Evolutionary conservation across 2,329 filamentous ascomycete genomes (phyloP).

Genomic region (Colletotrichum nymphaeae): DNA sequence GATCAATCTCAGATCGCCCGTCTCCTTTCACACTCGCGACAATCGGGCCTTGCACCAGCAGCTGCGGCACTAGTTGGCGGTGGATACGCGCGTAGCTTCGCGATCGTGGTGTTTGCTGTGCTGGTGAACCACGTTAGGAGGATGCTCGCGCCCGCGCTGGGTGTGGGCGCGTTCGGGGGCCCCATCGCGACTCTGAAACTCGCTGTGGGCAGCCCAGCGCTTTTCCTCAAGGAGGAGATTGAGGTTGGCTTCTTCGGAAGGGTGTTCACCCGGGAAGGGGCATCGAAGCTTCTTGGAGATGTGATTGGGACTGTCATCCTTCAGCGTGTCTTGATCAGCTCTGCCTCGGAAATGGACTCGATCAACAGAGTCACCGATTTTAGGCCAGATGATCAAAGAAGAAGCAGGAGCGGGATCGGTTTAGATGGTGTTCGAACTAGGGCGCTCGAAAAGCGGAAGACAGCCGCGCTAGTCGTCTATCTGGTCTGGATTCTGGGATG

Average conservation of each 20-base stretch:
- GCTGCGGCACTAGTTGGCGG: background rate
- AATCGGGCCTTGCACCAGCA: background rate
- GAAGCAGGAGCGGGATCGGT: background rate
- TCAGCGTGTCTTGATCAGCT: conserved; percentile 12
- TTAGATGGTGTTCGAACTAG: background rate
- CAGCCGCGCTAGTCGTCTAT: conserved; percentile 28
- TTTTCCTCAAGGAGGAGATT: conserved; percentile 46
- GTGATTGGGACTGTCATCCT: conserved; percentile 9
- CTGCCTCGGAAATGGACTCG: background rate
- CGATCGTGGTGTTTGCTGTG: conserved; percentile 47
- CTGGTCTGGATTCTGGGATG: conserved; percentile 42
- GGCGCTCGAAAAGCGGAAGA: background rate
- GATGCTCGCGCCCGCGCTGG: conserved; percentile 44
- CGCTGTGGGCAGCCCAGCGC: conserved; percentile 48
- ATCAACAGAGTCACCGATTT: too few species aligned
- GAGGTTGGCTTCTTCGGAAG: background rate
- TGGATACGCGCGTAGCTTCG: conserved; percentile 36
- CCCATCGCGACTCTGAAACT: conserved; percentile 50
- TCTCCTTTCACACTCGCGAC: background rate
- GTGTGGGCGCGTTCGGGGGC: conserved; percentile 43
- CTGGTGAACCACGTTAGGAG: conserved; percentile 53
- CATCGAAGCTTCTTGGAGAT: background rate
- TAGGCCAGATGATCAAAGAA: background rate
- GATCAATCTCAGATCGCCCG: background rate
- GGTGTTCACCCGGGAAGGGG: background rate